A percentile compares a stretch with the other conserved stretches of the same genome.
These are phyloP conservation scores for Thelonectria blattea DNA, from an alignment of 2,329 filamentous ascomycete species.

Conservation along the genomic window DNA sequence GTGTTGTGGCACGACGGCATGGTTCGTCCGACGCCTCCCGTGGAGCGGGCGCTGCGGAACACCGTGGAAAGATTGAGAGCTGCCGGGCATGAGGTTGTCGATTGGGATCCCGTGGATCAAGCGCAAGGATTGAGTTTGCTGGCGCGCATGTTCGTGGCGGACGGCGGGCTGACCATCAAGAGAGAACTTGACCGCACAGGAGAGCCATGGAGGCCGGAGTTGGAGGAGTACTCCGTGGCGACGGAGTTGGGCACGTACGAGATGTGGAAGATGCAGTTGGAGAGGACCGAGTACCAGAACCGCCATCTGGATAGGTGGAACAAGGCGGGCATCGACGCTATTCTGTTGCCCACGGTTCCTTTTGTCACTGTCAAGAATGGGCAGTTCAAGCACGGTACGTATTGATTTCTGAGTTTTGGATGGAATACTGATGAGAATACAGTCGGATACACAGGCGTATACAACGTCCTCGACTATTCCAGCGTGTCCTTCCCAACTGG, in stretches of 20 bases:
- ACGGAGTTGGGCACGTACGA: slow-evolving; percentile 50
- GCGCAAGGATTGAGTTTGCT: slow-evolving; percentile 46
- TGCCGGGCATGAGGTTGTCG: slow-evolving; percentile 58
- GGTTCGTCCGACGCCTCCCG: slow-evolving; percentile 70
- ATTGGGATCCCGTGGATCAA: slow-evolving; percentile 56
- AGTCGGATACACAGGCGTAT: slow-evolving; percentile 59
- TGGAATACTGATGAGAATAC: not conserved
- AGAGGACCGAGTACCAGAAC: slow-evolving; percentile 54
- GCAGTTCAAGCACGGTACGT: slow-evolving; percentile 51
- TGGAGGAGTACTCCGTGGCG: slow-evolving; percentile 42
- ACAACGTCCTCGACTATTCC: slow-evolving; percentile 56
- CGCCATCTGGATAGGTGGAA: slow-evolving; percentile 55
- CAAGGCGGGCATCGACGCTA: slow-evolving; percentile 61
- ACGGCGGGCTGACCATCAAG: slow-evolving; percentile 51
- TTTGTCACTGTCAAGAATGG: slow-evolving; percentile 52
- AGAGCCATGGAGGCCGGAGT: slow-evolving; percentile 51
- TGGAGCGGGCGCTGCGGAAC: slow-evolving; percentile 60
- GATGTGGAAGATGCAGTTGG: slow-evolving; percentile 56
- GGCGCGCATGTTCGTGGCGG: slow-evolving; percentile 54
- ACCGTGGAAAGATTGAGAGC: slow-evolving; percentile 51
- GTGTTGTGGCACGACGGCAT: slow-evolving; percentile 70
- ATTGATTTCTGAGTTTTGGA: not conserved
- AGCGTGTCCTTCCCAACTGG: slow-evolving; percentile 55
- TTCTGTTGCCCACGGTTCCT: slow-evolving; percentile 63
- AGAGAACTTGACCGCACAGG: slow-evolving; percentile 48